Evolutionary conservation across 2,329 filamentous ascomycete genomes (phyloP).

Genomic region (Ophiocordyceps camponoti-floridani): DNA sequence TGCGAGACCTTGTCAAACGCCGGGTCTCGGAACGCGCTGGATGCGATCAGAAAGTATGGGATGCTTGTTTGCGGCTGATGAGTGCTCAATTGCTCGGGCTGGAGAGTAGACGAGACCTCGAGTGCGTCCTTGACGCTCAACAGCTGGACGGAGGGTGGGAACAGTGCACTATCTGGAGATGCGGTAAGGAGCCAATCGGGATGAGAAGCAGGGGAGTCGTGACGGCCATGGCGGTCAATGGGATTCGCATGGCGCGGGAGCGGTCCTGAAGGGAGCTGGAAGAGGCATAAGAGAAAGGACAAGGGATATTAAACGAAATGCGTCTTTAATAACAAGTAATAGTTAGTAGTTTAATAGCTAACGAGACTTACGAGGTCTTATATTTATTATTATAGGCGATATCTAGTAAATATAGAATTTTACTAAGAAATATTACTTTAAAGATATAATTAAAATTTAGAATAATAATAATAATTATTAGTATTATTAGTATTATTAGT

Average conservation of each 20-base stretch:
- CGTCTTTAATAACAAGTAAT: too few species aligned
- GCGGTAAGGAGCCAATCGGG: not conserved
- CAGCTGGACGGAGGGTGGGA: not conserved
- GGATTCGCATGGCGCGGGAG: not conserved
- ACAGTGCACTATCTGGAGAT: not conserved
- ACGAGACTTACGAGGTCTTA: too few species aligned
- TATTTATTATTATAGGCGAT: too few species aligned
- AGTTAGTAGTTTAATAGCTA: too few species aligned
- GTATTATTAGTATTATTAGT: too few species aligned
- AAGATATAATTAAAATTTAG: too few species aligned
- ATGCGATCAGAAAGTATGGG: not conserved
- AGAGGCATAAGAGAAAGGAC: too few species aligned
- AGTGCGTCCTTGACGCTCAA: not conserved
- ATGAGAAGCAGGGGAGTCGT: not conserved
- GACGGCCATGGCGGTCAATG: not conserved
- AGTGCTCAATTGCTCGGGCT: not conserved
- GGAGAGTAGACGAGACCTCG: not conserved
- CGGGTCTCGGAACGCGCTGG: not conserved
- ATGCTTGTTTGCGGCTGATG: not conserved
- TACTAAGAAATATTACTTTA: too few species aligned
- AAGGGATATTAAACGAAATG: too few species aligned
- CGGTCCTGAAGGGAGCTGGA: too few species aligned
- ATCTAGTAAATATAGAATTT: too few species aligned
- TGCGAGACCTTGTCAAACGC: not conserved
- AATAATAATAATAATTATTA: too few species aligned